phyloP scores from a whole-genome alignment of 1,284 basidiomycete species.

The Ceratobasidium sp. region DNA sequence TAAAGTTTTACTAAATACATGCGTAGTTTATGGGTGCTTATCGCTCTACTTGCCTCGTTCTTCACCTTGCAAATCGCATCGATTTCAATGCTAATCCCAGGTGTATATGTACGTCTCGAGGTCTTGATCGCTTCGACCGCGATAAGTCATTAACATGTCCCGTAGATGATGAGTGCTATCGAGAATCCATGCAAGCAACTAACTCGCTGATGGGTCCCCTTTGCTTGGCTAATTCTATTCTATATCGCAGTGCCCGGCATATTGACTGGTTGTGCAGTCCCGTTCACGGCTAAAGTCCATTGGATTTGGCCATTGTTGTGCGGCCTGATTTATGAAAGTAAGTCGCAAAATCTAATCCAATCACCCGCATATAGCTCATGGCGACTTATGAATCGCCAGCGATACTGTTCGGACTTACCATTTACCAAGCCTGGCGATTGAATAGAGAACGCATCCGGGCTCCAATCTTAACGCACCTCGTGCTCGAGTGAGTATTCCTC shows the following conservation, averaged over 20 bases:
- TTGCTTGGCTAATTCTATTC: too few species aligned
- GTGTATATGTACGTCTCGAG: not conserved
- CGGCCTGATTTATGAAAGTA: conserved; percentile 1
- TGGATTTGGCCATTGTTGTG: not conserved
- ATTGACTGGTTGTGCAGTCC: conserved; percentile 6
- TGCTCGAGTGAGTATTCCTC: not conserved
- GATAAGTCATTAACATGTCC: not conserved
- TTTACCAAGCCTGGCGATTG: conserved; percentile 4
- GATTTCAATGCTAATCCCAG: not conserved
- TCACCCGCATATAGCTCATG: not conserved
- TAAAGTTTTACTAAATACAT: too few species aligned
- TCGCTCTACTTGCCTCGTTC: not conserved
- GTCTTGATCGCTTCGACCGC: too few species aligned
- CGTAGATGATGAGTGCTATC: not conserved
- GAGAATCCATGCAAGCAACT: not conserved
- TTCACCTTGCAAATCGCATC: not conserved
- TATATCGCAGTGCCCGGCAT: not conserved
- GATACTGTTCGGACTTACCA: not conserved
- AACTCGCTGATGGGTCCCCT: not conserved
- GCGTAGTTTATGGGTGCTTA: not conserved
- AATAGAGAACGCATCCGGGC: not conserved
- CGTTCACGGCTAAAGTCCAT: not conserved
- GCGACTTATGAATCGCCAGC: not conserved
- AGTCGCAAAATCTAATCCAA: not conserved
- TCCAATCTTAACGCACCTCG: not conserved